Conservation (phyloP, 257 asterid genomes). For the Gentiana straminea region DNA sequence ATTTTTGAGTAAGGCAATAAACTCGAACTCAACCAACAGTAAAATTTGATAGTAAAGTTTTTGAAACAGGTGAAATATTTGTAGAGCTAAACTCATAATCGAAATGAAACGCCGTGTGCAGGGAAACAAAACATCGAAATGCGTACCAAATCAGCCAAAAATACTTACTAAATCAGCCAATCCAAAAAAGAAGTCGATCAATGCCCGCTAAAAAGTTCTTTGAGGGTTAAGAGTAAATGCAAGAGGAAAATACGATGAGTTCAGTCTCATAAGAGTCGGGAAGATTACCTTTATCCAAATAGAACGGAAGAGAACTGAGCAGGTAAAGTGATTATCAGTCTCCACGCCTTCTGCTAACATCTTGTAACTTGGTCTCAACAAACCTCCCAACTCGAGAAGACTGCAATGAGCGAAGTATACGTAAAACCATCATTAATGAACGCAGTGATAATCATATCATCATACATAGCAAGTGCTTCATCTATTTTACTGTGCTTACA, state of each 20-base stretch:
- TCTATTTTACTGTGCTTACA: constrained; percentile 29
- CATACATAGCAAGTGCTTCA: constrained; percentile 39
- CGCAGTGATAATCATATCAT: constrained; percentile 51
- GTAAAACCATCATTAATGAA: constrained; percentile 66
- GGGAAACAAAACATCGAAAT: too few relatives aligned
- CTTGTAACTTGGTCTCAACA: constrained; percentile 48
- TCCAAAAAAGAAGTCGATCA: constrained; percentile 52
- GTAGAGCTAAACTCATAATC: too few relatives aligned
- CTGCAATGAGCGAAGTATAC: constrained; percentile 43
- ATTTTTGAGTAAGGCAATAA: too few relatives aligned
- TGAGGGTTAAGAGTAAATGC: too few relatives aligned
- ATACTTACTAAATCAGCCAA: constrained; percentile 15
- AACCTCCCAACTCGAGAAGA: constrained; percentile 53
- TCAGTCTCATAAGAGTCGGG: constrained; percentile 11
- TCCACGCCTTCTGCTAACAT: constrained; percentile 45
- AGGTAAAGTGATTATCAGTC: constrained; percentile 64
- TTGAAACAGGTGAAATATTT: too few relatives aligned
- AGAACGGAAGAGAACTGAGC: constrained; percentile 46
- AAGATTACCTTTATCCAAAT: constrained; percentile 34
- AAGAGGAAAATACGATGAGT: too few relatives aligned
- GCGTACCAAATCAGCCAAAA: too few relatives aligned
- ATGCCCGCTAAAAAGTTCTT: constrained; percentile 14
- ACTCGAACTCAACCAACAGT: too few relatives aligned
- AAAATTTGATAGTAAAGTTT: too few relatives aligned
- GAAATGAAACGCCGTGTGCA: too few relatives aligned